A percentile compares a stretch with the other conserved stretches of the same genome.
Evolutionary conservation across 2,329 filamentous ascomycete genomes (phyloP).

Genomic region (Ophiostoma pallidulum): DNA sequence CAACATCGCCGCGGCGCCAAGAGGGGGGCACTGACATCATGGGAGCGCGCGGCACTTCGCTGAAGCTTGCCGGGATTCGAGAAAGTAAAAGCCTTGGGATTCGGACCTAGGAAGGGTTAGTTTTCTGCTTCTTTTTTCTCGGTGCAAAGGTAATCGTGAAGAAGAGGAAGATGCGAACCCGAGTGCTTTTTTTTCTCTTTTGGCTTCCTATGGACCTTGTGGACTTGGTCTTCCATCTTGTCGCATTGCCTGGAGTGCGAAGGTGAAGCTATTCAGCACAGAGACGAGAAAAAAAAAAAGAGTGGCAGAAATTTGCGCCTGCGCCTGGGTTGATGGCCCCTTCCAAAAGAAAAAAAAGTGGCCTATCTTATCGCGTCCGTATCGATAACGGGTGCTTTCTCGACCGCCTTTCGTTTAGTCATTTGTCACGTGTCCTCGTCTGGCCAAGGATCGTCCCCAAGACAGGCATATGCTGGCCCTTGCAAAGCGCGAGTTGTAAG

Average conservation of each 20-base stretch:
- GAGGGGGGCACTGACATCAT: slow-evolving; percentile 54
- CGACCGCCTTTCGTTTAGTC: slow-evolving; percentile 7
- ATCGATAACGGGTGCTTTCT: slow-evolving; percentile 7
- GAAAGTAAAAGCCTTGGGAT: slow-evolving; percentile 86
- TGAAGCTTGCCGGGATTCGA: slow-evolving; percentile 71
- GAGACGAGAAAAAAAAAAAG: neutral
- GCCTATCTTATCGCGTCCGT: slow-evolving; percentile 14
- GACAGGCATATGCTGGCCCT: too few species aligned
- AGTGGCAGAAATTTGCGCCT: slow-evolving; percentile 13
- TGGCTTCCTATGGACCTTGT: slow-evolving; percentile 74
- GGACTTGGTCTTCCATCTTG: slow-evolving; percentile 72
- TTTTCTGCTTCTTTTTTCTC: neutral
- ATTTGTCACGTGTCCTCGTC: too few species aligned
- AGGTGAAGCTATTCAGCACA: slow-evolving; percentile 4
- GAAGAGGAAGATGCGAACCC: slow-evolving; percentile 37
- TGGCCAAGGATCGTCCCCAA: too few species aligned
- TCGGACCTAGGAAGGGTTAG: slow-evolving; percentile 46
- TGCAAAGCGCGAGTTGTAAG: too few species aligned
- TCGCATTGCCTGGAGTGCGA: slow-evolving; percentile 13
- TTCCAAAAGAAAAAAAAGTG: slow-evolving; percentile 13
- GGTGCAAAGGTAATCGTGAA: too few species aligned
- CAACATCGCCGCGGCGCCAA: neutral
- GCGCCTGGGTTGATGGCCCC: neutral
- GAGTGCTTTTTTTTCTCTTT: slow-evolving; percentile 76
- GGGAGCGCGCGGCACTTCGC: slow-evolving; percentile 61